These are phyloP conservation scores for Syzygium aqueum DNA, from an alignment of 345 rosid species.

Conservation along the genomic window DNA sequence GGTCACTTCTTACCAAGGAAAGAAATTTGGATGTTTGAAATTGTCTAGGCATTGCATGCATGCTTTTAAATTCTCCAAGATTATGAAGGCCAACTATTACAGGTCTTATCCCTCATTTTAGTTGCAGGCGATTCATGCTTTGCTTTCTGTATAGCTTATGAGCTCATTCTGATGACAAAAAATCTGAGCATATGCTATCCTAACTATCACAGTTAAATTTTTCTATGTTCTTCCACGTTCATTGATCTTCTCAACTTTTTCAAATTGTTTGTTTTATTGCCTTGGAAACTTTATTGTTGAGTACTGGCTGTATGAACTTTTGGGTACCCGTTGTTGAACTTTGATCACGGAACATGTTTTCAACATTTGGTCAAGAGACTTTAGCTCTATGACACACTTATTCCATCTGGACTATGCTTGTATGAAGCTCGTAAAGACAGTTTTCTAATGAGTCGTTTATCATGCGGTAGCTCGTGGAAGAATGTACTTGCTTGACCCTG, in stretches of 20 bases:
- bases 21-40: not conserved
- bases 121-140: not conserved
- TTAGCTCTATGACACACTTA: not conserved
- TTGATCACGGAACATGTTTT: not conserved
- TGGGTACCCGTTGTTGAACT: not conserved
- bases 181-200: not conserved
- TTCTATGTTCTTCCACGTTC: not conserved
- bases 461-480: not conserved
- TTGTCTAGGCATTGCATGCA: not conserved
- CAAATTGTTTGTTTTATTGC: not conserved
- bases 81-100: not conserved
- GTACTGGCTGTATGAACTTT: not conserved
- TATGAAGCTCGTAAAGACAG: not conserved
- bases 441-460: not conserved
- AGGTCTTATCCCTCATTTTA: not conserved
- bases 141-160: not conserved
- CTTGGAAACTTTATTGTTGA: not conserved
- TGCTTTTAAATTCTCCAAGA: not conserved
- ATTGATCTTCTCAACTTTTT: not conserved
- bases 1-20: not conserved
- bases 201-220: not conserved
- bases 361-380: not conserved
- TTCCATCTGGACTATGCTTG: not conserved
- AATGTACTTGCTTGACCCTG: not conserved
- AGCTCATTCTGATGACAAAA: not conserved